Conservation (phyloP, 2,329 filamentous ascomycete genomes). For the Trichoderma sp. region DNA sequence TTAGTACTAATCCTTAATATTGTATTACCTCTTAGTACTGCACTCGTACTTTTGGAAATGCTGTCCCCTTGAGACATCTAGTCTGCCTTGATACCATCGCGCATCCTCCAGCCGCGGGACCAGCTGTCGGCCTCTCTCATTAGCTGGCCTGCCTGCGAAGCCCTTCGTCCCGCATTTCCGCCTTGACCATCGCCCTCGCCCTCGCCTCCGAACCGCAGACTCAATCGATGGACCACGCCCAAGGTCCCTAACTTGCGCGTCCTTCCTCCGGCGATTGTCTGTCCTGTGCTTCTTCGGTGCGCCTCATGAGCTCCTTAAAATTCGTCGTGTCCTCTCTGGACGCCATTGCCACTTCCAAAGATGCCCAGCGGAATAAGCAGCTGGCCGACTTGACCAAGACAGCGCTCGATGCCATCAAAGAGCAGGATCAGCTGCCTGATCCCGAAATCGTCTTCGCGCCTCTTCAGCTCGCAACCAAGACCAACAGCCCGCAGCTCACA, state of each 20-base stretch:
- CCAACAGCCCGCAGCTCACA: slow-evolving; percentile 78
- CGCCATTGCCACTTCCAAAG: slow-evolving; percentile 85
- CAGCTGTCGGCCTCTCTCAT: slow-evolving; percentile 3
- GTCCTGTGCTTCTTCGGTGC: slow-evolving; percentile 26
- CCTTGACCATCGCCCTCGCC: neutral
- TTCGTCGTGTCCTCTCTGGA: slow-evolving; percentile 94
- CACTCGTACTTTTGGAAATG: slow-evolving; percentile 16
- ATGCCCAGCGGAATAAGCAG: slow-evolving; percentile 82
- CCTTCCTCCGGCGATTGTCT: slow-evolving; percentile 11
- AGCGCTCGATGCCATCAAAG: slow-evolving; percentile 81
- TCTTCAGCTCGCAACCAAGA: slow-evolving; percentile 83
- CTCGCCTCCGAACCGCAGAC: slow-evolving; percentile 6
- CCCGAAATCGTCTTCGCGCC: slow-evolving; percentile 91
- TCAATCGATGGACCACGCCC: slow-evolving; percentile 20
- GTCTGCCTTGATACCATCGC: slow-evolving; percentile 2
- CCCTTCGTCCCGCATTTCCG: neutral
- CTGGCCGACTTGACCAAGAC: slow-evolving; percentile 77
- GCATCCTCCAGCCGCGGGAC: neutral
- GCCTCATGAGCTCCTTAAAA: slow-evolving; percentile 82
- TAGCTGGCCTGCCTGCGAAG: neutral
- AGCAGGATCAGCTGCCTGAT: slow-evolving; percentile 77
- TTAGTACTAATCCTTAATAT: too few species aligned
- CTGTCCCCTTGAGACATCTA: slow-evolving; percentile 19
- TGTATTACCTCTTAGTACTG: too few species aligned
- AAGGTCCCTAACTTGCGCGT: slow-evolving; percentile 18